Evolutionary conservation across 805 yeast genomes (phyloP), one percentile per base, ranked within the genome.

Genomic region (Kuraishia borneana): DNA sequence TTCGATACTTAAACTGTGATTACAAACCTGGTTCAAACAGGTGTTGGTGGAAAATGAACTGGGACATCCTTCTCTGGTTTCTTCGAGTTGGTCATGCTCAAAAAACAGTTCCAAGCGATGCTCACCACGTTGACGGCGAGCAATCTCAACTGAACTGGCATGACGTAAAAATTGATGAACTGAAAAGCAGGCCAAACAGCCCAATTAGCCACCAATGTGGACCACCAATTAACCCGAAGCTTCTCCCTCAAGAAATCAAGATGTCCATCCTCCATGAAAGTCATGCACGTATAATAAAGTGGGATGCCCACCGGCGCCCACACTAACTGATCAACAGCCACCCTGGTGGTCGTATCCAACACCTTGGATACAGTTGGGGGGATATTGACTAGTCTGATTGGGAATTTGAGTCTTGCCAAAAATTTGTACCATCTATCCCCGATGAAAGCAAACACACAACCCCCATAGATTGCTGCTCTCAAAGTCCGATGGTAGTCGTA

Each of bases 141-240:
- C 31, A 88, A 54, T 26, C 94, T 68, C 44, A 70, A 72, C 30
- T 76, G 76, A 6, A 76, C 69, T 0, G 96, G 96, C 2, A 85
- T 69, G 6, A 83, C 46, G 31, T 76, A 67, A 48, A 89, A 84
- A 56, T 89, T 92, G 40, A 78, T 42, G 36, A 76, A 47, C 56
- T 92, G 97, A 41, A 92, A 82, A 0, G 73, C 55, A 0, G 97
- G 97, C 98, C 97, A 92, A 9, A 89, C 80, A 34, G 65, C 49
- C 88, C 94, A 85, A 53, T 87, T 88, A 13, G 82, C 65, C 22
- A 62, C 51, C 28, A 88, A 55, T 0, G 95, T 87, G 3, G 68
- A 65, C 76, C 75, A 58, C 72, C 74, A 74, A 39, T 76, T 73
- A 12, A 61, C 56, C 2, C 55, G 31, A 18, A 79, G 45, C 41